Percentiles rank a stretch among this genome's conserved stretches.
These are phyloP conservation scores for Anthoceros angustus DNA, from an alignment of 225 moss, liverwort and hornwort species.

Conservation along the genomic window DNA sequence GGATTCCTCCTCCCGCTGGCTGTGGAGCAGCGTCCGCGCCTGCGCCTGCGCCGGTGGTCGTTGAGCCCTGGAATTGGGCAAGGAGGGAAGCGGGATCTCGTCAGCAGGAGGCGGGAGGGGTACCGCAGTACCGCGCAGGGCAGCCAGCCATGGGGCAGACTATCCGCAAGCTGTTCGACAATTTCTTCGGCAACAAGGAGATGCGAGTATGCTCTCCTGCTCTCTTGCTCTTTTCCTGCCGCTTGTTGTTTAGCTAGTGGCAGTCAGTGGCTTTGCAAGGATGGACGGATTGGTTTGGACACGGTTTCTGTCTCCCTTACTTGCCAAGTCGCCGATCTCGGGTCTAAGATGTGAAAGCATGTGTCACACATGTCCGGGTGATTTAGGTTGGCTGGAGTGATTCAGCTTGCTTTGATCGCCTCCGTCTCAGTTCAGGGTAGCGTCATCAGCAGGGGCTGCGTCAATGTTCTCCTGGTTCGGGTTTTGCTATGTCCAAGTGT, in stretches of 20 bases:
- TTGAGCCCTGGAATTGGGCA: too few species aligned
- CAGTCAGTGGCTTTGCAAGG: too few species aligned
- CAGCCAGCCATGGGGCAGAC: slow-evolving; percentile 60
- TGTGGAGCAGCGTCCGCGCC: too few species aligned
- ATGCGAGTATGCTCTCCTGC: slow-evolving; percentile 50
- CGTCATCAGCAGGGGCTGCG: not conserved
- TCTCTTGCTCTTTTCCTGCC: not conserved
- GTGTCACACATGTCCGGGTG: too few species aligned
- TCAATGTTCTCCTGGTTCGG: not conserved
- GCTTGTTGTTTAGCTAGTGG: not conserved
- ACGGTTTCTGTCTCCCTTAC: too few species aligned
- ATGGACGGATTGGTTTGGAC: too few species aligned
- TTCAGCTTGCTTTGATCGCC: not conserved
- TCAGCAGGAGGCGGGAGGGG: not conserved
- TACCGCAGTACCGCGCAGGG: slow-evolving; percentile 11
- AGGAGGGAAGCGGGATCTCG: not conserved
- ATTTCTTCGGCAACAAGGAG: slow-evolving; percentile 94
- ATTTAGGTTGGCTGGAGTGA: not conserved
- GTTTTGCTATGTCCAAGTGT: not conserved
- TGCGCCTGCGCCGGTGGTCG: too few species aligned
- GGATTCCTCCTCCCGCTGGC: too few species aligned
- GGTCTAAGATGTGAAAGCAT: too few species aligned
- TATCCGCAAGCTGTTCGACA: slow-evolving; percentile 89
- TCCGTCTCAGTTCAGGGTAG: not conserved
- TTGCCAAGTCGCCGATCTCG: too few species aligned